Percentiles rank a stretch among this genome's conserved stretches.
These are phyloP conservation scores for Clathrospora elynae DNA, from an alignment of 2,329 filamentous ascomycete genomes.

Conservation along the genomic window DNA sequence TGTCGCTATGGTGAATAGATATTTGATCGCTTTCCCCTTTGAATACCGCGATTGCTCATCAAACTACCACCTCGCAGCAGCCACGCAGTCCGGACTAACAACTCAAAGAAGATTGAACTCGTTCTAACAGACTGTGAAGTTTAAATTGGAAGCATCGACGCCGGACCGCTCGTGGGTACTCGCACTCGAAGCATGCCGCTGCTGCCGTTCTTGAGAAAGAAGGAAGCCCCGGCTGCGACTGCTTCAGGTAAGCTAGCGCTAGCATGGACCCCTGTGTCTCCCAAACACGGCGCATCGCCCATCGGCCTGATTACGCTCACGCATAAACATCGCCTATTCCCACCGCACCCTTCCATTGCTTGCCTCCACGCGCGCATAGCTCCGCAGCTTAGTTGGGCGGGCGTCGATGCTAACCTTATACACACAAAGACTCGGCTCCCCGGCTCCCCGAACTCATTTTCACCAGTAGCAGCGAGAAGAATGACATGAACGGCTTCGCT, in stretches of 20 bases:
- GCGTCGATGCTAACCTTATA: constrained; percentile 27
- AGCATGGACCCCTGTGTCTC: constrained; percentile 13
- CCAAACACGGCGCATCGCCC: constrained; percentile 32
- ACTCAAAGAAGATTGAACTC: not conserved
- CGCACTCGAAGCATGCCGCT: constrained; percentile 7
- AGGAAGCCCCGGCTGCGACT: constrained; percentile 11
- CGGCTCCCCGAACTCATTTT: constrained; percentile 29
- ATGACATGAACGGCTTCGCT: constrained; percentile 41
- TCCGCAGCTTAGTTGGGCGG: constrained; percentile 2
- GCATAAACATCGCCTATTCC: constrained; percentile 28
- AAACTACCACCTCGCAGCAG: not conserved
- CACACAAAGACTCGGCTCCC: constrained; percentile 22
- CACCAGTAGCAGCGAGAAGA: constrained; percentile 17
- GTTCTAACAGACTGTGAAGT: constrained; percentile 1
- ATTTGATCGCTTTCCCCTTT: not conserved
- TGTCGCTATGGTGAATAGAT: not conserved
- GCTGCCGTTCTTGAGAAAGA: constrained; percentile 13
- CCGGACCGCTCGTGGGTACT: not conserved
- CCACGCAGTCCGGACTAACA: not conserved
- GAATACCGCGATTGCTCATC: not conserved
- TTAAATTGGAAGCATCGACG: no score
- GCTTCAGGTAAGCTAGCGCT: constrained; percentile 24
- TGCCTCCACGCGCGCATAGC: constrained; percentile 7
- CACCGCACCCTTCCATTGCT: constrained; percentile 12
- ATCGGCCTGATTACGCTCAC: constrained; percentile 13